Base-by-base conservation (phyloP, 805 yeast species). In the Saturnispora zaruensis region DNA sequence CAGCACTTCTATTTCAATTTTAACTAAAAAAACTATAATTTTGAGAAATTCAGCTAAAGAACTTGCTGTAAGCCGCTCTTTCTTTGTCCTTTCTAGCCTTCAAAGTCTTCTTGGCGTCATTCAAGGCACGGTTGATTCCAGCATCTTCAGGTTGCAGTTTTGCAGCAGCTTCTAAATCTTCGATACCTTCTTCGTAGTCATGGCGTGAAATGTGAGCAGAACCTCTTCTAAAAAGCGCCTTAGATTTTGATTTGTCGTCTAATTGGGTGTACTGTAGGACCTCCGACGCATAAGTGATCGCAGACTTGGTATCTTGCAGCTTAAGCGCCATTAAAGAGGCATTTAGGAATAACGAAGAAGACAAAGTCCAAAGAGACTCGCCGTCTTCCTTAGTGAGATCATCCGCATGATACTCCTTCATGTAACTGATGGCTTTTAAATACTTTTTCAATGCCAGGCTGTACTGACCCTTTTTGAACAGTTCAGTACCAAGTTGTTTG, bases 201-300 rank as follows among this genome's bases (percentile, higher is more conserved):
- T 83, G 83, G 21, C 74, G 69, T 7, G 76, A 66, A 52, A 78
- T 66, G 59, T 80, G 75, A 1, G 93, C 96, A 61, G 76, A 70
- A 34, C 95, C 96, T 65, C 91, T 81, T 65, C 98, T 82, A 71
- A 82, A 90, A 41, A 78, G 69, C 0, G 96, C 97, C 71, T 90
- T 90, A 16, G 95, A 87, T 63, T 76, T 77, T 21, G 88, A 80
- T 54, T 81, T 77, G 38, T 77, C 84, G 49, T 78, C 86, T 5
- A 81, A 69, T 2, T 66, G 67, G 34, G 78, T 83, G 24, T 74
- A 76, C 47, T 77, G 84, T 36, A 87, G 68, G 1, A 87, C 96
- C 26, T 78, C 78, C 1, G 80, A 71, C 3, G 95, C 75, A 5
- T 84, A 79, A 24, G 70, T 66, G 44, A 86, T 65, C 0, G 81